phyloP scores from a whole-genome alignment of 1,284 basidiomycete genomes.

The Trametes polyzona region DNA sequence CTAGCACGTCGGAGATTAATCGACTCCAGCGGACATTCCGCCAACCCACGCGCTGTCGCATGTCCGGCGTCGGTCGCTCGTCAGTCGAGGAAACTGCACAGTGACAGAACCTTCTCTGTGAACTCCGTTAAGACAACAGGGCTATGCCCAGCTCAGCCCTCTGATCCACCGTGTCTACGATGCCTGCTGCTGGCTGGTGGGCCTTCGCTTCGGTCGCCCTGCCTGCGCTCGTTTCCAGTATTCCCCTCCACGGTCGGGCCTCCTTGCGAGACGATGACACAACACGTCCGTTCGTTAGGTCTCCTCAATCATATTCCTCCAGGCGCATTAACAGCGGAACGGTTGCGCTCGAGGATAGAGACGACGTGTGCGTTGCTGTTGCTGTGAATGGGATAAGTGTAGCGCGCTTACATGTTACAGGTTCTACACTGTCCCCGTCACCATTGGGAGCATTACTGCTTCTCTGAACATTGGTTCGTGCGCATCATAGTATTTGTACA shows the following conservation, averaged over 20 bases:
- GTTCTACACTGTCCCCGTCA: neutral
- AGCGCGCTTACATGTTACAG: neutral
- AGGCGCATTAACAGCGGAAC: neutral
- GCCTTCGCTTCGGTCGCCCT: neutral
- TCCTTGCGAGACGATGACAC: neutral
- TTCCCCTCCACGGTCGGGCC: neutral
- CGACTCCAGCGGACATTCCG: too few relatives aligned
- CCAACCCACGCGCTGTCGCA: neutral
- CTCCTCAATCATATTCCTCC: too few relatives aligned
- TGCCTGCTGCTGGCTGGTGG: constrained; percentile 1
- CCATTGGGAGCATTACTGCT: neutral
- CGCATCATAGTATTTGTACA: too few relatives aligned
- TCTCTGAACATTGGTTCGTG: neutral
- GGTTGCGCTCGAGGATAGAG: neutral
- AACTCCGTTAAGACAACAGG: neutral
- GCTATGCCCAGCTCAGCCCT: neutral
- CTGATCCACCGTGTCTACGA: neutral
- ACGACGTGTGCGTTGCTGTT: too few relatives aligned
- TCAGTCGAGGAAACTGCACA: neutral
- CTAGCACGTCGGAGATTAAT: too few relatives aligned
- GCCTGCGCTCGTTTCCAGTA: neutral
- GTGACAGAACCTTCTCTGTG: neutral
- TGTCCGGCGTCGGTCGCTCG: neutral
- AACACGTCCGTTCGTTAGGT: neutral
- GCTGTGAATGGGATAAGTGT: neutral